These are phyloP conservation scores for Carex myosuroides DNA, from an alignment of 176 grass and related monocot genomes.

Conservation along the genomic window DNA sequence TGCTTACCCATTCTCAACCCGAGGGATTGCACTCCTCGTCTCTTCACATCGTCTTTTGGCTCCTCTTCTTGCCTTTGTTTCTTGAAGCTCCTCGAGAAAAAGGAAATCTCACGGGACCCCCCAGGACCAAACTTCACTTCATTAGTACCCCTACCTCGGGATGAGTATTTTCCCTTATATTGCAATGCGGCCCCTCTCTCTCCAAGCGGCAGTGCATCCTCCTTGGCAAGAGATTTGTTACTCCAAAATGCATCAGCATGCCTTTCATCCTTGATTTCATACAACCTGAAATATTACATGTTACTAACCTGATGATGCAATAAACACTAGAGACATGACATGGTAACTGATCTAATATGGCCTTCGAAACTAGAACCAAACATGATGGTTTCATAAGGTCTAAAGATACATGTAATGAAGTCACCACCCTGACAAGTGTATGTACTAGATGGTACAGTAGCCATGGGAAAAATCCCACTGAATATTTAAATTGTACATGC, in stretches of 20 bases:
- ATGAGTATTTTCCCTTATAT: slow-evolving; percentile 18
- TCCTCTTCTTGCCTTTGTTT: slow-evolving; percentile 29
- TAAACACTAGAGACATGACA: not conserved
- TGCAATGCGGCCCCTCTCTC: slow-evolving; percentile 54
- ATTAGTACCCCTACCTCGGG: slow-evolving; percentile 8
- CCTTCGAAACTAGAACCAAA: not conserved
- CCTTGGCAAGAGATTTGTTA: slow-evolving; percentile 46
- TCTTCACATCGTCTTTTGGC: slow-evolving; percentile 32
- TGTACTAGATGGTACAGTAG: not conserved
- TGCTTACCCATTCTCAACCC: slow-evolving; percentile 64
- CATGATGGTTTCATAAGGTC: not conserved
- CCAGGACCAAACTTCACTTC: slow-evolving; percentile 68
- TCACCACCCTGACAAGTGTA: not conserved
- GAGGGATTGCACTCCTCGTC: slow-evolving; percentile 47
- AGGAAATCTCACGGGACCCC: slow-evolving; percentile 66
- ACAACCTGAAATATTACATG: slow-evolving; percentile 48
- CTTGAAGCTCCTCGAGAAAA: slow-evolving; percentile 40
- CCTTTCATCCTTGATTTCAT: slow-evolving; percentile 81
- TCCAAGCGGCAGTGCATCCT: slow-evolving; percentile 51
- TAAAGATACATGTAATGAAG: not conserved
- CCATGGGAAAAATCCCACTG: not conserved
- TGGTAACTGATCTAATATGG: not conserved
- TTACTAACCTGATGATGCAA: slow-evolving; percentile 10
- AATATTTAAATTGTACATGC: not conserved
- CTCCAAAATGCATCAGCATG: slow-evolving; percentile 80